Conservation (phyloP, 2,329 filamentous ascomycete genomes). For the Ophiocordyceps robertsii region DNA sequence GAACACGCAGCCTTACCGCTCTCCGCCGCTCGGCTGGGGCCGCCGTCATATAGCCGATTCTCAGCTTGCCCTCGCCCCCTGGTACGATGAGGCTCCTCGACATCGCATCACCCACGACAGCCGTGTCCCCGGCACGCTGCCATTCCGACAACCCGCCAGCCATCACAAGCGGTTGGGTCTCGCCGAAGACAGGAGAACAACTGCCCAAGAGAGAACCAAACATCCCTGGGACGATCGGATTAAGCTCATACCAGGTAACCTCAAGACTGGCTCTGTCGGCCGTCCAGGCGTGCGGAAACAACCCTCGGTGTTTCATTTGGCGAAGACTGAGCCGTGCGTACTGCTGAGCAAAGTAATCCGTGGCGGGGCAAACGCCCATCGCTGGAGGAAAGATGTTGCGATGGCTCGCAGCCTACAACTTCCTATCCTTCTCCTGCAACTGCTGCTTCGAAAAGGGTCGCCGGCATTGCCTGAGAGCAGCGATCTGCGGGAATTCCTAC, state of each 20-base stretch:
- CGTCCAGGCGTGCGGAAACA: background rate
- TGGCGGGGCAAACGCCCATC: background rate
- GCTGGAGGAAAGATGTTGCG: slow-evolving; percentile 10
- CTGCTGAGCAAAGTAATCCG: slow-evolving; percentile 9
- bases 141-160: too few species aligned
- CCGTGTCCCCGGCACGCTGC: background rate
- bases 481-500: slow-evolving; percentile 12
- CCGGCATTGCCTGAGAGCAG: slow-evolving; percentile 4
- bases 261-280: background rate
- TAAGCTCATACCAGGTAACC: background rate
- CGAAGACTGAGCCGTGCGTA: too few species aligned
- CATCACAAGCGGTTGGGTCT: too few species aligned
- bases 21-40: background rate
- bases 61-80: background rate
- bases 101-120: background rate
- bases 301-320: background rate
- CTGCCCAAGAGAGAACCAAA: too few species aligned
- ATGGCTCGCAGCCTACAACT: slow-evolving; percentile 13
- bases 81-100: background rate
- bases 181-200: too few species aligned
- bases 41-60: background rate
- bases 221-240: too few species aligned
- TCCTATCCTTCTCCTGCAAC: slow-evolving; percentile 18
- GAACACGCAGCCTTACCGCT: background rate
- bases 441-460: slow-evolving; percentile 13